Evolutionary conservation across 2,329 filamentous ascomycete genomes (phyloP).

Genomic region (Parafenestella ontariensis): DNA sequence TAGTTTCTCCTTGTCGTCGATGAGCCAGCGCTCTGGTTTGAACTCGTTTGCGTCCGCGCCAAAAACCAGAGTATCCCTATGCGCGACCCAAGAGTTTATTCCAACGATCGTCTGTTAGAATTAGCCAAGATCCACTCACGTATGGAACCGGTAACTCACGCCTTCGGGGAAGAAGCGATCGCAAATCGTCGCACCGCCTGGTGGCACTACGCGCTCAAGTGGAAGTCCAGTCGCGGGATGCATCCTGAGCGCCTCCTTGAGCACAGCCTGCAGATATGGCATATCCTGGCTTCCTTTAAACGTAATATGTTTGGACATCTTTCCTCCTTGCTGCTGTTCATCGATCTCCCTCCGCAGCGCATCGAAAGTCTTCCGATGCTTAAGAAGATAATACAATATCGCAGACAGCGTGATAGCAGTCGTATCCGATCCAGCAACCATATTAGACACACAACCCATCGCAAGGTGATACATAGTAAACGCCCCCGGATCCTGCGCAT

Average conservation of each 20-base stretch:
- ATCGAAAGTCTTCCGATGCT: constrained; percentile 13
- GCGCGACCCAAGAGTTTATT: constrained; percentile 29
- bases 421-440: constrained; percentile 55
- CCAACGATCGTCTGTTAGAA: constrained; percentile 23
- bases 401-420: constrained; percentile 49
- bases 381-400: constrained; percentile 31
- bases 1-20: constrained; percentile 14
- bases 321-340: constrained; percentile 12
- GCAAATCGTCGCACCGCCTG: constrained; percentile 20
- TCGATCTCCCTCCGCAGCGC: background rate
- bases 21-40: constrained; percentile 29
- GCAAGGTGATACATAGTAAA: constrained; percentile 48
- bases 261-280: constrained; percentile 38
- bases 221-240: constrained; percentile 33
- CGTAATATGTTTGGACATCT: constrained; percentile 9
- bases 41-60: constrained; percentile 25
- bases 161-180: constrained; percentile 26
- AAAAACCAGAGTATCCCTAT: constrained; percentile 21
- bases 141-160: background rate
- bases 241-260: constrained; percentile 36
- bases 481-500: constrained; percentile 39
- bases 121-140: constrained; percentile 1
- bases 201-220: constrained; percentile 28
- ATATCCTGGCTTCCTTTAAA: constrained; percentile 34
- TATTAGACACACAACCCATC: constrained; percentile 45